These are phyloP conservation scores for Chaetoscypha palmicola DNA, from an alignment of 2,329 filamentous ascomycete species.

Conservation along the genomic window DNA sequence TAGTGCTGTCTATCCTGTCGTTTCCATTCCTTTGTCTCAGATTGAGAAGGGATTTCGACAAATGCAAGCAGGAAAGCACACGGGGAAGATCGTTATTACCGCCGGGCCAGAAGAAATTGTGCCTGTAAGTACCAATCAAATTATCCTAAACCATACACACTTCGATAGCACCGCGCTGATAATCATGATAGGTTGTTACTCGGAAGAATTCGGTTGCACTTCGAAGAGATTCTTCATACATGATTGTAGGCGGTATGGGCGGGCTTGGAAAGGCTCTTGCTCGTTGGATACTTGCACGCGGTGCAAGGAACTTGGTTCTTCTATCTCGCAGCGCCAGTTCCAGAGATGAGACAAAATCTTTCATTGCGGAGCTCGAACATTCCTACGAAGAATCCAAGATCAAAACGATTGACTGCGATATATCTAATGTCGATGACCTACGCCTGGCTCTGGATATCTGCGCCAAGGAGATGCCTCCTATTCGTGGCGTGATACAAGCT, in stretches of 20 bases:
- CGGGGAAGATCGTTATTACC: slow-evolving; percentile 5
- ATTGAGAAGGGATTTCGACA: slow-evolving; percentile 7
- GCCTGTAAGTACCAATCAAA: neutral
- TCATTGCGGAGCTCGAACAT: neutral
- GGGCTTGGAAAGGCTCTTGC: slow-evolving; percentile 19
- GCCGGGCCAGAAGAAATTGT: neutral
- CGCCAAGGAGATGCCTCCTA: slow-evolving; percentile 30
- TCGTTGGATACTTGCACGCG: slow-evolving; percentile 12
- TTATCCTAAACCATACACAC: neutral
- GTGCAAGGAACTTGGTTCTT: slow-evolving; percentile 24
- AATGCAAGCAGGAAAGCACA: slow-evolving; percentile 12
- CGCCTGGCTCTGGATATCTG: slow-evolving; percentile 20
- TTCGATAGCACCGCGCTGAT: neutral
- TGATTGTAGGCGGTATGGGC: slow-evolving; percentile 22
- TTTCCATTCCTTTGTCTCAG: neutral
- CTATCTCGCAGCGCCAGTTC: slow-evolving; percentile 9
- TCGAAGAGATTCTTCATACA: slow-evolving; percentile 14
- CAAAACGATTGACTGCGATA: slow-evolving; percentile 37
- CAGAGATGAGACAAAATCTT: no score
- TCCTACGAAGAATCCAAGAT: neutral
- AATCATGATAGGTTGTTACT: neutral
- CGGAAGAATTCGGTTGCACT: neutral
- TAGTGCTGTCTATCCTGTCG: no score
- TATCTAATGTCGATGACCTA: slow-evolving; percentile 32
- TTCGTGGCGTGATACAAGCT: slow-evolving; percentile 39